These are phyloP conservation scores for Globisporangium apiculatum DNA, from an alignment of 352 stramenopile genomes.

Conservation along the genomic window DNA sequence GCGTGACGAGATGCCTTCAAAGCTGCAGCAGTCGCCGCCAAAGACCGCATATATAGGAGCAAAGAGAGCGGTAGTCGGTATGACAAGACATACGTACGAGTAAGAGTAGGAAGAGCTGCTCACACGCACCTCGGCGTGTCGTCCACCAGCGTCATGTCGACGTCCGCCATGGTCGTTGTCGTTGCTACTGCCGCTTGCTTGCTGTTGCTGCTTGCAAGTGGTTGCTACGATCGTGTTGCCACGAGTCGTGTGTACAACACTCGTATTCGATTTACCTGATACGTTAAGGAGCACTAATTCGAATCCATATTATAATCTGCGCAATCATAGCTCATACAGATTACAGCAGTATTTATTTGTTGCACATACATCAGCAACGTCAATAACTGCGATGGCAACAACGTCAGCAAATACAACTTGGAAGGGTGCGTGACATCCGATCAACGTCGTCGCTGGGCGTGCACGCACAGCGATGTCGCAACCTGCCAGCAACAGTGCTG, in stretches of 20 bases:
- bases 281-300: no score
- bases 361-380: no score
- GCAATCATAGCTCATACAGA: no score
- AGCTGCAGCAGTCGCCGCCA: conserved; percentile 18
- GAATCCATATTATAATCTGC: no score
- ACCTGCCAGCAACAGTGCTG: not conserved
- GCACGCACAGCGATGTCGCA: no score
- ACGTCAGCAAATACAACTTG: no score
- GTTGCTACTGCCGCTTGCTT: not conserved
- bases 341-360: no score
- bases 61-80: not conserved
- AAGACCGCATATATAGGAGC: no score
- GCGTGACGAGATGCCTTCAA: conserved; percentile 78
- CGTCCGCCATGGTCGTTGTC: conserved; percentile 6
- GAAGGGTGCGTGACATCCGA: no score
- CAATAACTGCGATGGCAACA: no score
- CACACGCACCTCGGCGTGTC: conserved; percentile 26
- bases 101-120: conserved; percentile 2
- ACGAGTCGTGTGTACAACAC: not conserved
- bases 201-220: not conserved
- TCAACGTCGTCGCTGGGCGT: no score
- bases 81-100: not conserved
- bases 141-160: conserved; percentile 47
- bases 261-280: no score
- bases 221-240: not conserved